A percentile compares a stretch with the other conserved stretches of the same genome.
Conservation (phyloP, 164 flowering plant genomes). For the Annona squamosa region DNA sequence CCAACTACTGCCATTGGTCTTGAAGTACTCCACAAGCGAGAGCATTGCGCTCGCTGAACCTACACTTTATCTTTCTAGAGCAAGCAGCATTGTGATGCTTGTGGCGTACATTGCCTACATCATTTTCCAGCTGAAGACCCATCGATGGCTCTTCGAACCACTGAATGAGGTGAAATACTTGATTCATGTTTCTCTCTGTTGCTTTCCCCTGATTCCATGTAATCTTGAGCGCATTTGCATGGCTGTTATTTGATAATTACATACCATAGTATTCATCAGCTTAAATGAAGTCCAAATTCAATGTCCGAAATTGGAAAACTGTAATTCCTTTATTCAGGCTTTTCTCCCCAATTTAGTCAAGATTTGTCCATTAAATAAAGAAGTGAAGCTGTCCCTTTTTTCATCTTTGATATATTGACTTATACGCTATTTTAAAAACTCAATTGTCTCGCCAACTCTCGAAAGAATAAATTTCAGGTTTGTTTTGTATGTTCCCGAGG, state of each 20-base stretch:
- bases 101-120: slow-evolving; percentile 56
- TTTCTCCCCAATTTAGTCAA: not conserved
- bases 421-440: too few species aligned
- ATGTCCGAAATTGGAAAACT: too few species aligned
- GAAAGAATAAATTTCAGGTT: too few species aligned
- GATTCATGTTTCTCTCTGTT: not conserved
- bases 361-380: too few species aligned
- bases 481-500: too few species aligned
- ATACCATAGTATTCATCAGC: too few species aligned
- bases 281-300: too few species aligned
- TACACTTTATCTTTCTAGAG: slow-evolving; percentile 57
- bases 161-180: slow-evolving; percentile 32
- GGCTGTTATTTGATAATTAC: not conserved
- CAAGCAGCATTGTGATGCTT: slow-evolving; percentile 69
- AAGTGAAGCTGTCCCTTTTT: too few species aligned
- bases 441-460: too few species aligned
- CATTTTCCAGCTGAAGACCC: slow-evolving; percentile 76
- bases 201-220: not conserved
- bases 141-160: slow-evolving; percentile 59
- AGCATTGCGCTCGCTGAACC: slow-evolving; percentile 15
- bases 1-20: slow-evolving; percentile 62
- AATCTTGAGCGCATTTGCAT: not conserved
- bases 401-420: too few species aligned
- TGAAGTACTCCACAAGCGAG: slow-evolving; percentile 22
- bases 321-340: too few species aligned